phyloP scores from a whole-genome alignment of 2,329 filamentous ascomycete species.

The Fusarium sp. region DNA sequence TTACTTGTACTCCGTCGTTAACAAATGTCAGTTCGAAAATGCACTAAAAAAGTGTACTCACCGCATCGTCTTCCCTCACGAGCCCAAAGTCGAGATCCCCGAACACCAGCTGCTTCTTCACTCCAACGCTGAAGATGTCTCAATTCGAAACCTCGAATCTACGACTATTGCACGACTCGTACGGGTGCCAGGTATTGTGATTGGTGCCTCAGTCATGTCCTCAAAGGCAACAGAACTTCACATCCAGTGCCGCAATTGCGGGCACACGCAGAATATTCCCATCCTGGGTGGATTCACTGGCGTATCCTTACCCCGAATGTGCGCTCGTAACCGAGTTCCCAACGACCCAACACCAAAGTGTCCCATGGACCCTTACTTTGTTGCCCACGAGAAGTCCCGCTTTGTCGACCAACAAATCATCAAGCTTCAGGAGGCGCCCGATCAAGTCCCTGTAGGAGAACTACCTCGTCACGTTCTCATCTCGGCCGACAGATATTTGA shows the following conservation, averaged over 20 bases:
- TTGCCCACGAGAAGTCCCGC: constrained; percentile 90
- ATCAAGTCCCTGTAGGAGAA: constrained; percentile 97
- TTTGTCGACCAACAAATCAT: constrained; percentile 99
- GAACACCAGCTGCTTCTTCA: constrained; percentile 95
- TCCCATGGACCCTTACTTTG: constrained; percentile 94
- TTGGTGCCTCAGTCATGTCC: constrained; percentile 94
- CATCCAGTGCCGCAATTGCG: constrained; percentile 89
- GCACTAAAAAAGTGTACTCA: constrained; percentile 93
- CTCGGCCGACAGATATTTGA: constrained; percentile 94
- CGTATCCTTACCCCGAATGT: constrained; percentile 83
- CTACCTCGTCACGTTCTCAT: constrained; percentile 94
- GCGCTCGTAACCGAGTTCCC: constrained; percentile 70
- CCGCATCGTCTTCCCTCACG: constrained; percentile 87
- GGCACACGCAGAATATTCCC: constrained; percentile 74
- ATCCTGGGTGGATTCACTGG: constrained; percentile 89
- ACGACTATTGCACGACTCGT: constrained; percentile 95
- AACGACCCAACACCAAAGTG: constrained; percentile 80
- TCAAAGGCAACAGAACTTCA: constrained; percentile 91
- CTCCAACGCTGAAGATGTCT: constrained; percentile 88
- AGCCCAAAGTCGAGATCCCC: constrained; percentile 75
- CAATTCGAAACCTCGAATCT: constrained; percentile 93
- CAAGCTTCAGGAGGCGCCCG: constrained; percentile 96
- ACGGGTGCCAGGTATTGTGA: constrained; percentile 95
- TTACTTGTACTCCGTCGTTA: background rate
- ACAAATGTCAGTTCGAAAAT: constrained; percentile 77